Base-by-base conservation (phyloP, 2,329 filamentous ascomycete genomes). In the Sclerotinia subarctica region DNA sequence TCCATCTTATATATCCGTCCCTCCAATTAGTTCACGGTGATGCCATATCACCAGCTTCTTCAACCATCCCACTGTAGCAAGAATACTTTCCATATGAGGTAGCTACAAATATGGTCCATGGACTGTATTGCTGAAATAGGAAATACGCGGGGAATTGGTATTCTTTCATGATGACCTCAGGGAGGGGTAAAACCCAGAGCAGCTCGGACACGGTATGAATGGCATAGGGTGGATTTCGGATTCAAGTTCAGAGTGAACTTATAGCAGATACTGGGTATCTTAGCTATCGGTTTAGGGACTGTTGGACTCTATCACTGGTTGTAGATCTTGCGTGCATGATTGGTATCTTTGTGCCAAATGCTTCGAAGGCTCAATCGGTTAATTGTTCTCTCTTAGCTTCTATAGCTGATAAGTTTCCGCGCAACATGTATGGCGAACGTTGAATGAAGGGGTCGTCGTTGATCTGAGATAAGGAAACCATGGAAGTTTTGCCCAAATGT, bases 21-120 rank as follows among this genome's bases (percentile, higher is more conserved):
- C 51, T 68, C 52, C 69, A 26, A 46, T 46, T 62, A 53, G 64
- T 21, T 69, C 60, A 67, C 57, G 21, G 17, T 60, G 49, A 42
- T 62, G 52, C 44, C 59, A 64, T 10, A 54, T n/a, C 68, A 66
- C 56, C 52, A 51, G 24, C 11, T 17, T 49, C 21, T 63, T 38
- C n/a, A 51, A 62, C 47, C 69, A 70, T 67, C 72, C 69, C 73
- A 67, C 68, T 65, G 69, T 69, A 66, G 64, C 47, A 69, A 64
- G 44, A 53, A 29, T 64, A 66, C 68, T 71, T 72, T 69, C 53
- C 44, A 52, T 26, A 49, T 32, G 24, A 26, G 44, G 62, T 32
- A 52, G 42, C 26, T 38, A 65, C 51, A 44, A 44, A 58, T 68
- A 19, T 53, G 19, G 8, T 65, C 26, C 19, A 49, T 66, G 67